Conservation (phyloP, 179 eudicot genomes). For the Actinidia arguta region DNA sequence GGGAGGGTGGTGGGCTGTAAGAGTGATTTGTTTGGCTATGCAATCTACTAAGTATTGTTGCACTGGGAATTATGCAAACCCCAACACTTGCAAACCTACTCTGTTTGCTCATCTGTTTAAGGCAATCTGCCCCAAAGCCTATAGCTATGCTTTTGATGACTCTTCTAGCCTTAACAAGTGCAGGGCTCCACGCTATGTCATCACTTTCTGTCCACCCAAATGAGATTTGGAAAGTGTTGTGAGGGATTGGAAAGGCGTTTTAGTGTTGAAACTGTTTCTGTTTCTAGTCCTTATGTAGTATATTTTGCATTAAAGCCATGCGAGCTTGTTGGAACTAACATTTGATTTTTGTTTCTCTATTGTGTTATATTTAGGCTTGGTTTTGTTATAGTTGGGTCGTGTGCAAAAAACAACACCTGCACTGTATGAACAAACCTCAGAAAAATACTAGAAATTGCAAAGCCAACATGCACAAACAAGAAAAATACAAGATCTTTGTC, state of each 20-base stretch:
- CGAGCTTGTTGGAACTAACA: no score
- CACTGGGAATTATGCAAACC: constrained; percentile 69
- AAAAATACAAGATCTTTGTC: no score
- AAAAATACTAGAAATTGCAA: no score
- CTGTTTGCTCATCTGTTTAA: constrained; percentile 81
- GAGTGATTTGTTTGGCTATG: constrained; percentile 94
- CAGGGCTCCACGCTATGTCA: constrained; percentile 78
- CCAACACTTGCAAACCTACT: constrained; percentile 82
- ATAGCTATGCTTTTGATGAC: constrained; percentile 87
- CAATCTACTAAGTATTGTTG: constrained; percentile 78
- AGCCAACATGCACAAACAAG: no score
- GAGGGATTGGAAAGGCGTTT: neutral
- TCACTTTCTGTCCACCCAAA: constrained; percentile 88
- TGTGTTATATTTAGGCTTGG: neutral
- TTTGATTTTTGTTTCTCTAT: neutral
- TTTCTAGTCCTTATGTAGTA: no score
- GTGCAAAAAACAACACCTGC: no score
- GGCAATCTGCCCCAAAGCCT: constrained; percentile 90
- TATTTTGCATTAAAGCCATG: no score
- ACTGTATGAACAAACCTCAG: no score
- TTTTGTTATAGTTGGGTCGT: no score
- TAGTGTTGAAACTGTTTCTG: neutral
- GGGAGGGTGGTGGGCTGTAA: constrained; percentile 83
- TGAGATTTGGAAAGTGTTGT: constrained; percentile 1
- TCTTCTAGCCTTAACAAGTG: constrained; percentile 85